phyloP scores from a whole-genome alignment of 176 grass and related monocot species.

The Puccinellia tenuiflora region DNA sequence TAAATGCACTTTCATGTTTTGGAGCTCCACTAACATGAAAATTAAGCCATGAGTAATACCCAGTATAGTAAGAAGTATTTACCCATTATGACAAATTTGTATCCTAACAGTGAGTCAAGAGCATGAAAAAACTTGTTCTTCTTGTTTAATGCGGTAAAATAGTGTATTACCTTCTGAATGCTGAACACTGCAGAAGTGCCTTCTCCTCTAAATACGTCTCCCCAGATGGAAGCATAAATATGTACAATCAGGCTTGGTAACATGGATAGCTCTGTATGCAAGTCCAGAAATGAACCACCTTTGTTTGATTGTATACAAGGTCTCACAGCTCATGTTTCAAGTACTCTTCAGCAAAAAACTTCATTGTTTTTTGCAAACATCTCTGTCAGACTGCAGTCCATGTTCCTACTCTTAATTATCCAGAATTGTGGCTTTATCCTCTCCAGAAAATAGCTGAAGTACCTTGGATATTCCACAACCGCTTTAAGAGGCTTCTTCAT shows the following conservation, averaged over 20 bases:
- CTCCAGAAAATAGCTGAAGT: slow-evolving; percentile 73
- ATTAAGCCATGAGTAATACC: too few relatives aligned
- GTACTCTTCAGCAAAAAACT: slow-evolving; percentile 62
- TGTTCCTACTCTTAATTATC: slow-evolving; percentile 41
- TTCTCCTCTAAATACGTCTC: neutral
- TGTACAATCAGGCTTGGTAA: too few relatives aligned
- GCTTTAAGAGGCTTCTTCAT: slow-evolving; percentile 65
- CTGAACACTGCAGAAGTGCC: neutral
- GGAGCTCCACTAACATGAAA: too few relatives aligned
- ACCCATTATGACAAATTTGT: too few relatives aligned
- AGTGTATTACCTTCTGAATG: slow-evolving; percentile 13
- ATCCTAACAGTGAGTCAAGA: too few relatives aligned
- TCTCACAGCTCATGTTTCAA: slow-evolving; percentile 38
- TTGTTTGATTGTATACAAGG: slow-evolving; percentile 27
- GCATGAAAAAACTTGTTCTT: too few relatives aligned
- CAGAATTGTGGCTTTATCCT: slow-evolving; percentile 69
- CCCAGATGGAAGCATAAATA: too few relatives aligned
- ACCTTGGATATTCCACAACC: slow-evolving; percentile 68
- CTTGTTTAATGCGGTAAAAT: too few relatives aligned
- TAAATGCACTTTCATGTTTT: too few relatives aligned
- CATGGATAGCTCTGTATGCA: too few relatives aligned
- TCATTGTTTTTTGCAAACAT: slow-evolving; percentile 70
- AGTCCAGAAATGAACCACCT: slow-evolving; percentile 8
- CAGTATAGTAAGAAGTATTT: too few relatives aligned
- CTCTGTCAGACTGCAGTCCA: slow-evolving; percentile 61